These are phyloP conservation scores for Gautieria morchelliformis DNA, from an alignment of 768 basidiomycete species.

Conservation along the genomic window DNA sequence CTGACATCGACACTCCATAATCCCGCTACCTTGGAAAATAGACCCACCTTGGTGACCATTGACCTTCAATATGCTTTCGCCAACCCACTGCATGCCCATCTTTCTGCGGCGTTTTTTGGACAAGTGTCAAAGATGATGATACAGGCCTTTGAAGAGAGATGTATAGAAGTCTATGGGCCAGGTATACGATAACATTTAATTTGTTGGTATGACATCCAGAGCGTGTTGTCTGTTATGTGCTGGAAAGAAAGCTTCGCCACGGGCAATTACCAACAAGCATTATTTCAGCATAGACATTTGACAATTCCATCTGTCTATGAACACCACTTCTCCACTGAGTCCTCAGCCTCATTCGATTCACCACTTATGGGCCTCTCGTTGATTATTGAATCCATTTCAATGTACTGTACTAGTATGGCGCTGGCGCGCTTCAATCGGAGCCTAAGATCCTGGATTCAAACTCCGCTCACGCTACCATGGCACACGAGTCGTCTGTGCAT, in stretches of 20 bases:
- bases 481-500: constrained; percentile 4
- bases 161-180: constrained; percentile 58
- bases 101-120: constrained; percentile 81
- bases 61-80: constrained; percentile 82
- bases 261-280: too few species aligned
- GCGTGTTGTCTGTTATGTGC: too few species aligned
- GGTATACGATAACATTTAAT: constrained; percentile 2
- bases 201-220: too few species aligned
- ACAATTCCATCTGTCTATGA: too few species aligned
- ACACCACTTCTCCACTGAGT: too few species aligned
- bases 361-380: too few species aligned
- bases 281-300: too few species aligned
- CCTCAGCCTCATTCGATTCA: too few species aligned
- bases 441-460: background rate
- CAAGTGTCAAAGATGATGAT: constrained; percentile 86
- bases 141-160: constrained; percentile 83
- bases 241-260: too few species aligned
- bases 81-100: constrained; percentile 73
- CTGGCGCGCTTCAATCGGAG: too few species aligned
- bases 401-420: too few species aligned
- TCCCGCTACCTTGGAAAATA: constrained; percentile 12
- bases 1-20: background rate
- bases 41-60: constrained; percentile 73
- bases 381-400: too few species aligned
- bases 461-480: constrained; percentile 5